Evolutionary conservation across 805 yeast species (phyloP).

Genomic region (Suhomyces xylopsoci): DNA sequence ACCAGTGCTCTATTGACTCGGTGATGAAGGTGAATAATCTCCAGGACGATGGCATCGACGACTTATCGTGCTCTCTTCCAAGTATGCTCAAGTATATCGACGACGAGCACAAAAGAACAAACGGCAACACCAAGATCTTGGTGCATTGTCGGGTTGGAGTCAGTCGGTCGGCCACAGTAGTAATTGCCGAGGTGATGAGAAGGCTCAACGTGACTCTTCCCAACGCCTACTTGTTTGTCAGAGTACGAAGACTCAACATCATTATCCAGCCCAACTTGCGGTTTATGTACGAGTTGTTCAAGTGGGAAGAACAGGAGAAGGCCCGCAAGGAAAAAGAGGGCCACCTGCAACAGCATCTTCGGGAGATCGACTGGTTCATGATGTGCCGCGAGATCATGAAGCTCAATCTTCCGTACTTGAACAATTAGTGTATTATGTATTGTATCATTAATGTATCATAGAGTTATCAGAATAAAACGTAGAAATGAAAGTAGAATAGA

Average conservation of each 20-base stretch:
- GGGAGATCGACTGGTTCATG: conserved; percentile 86
- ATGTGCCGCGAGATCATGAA: conserved; percentile 79
- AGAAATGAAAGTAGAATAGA: too few species aligned
- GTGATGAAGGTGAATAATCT: conserved; percentile 67
- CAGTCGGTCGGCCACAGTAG: conserved; percentile 90
- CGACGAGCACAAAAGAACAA: conserved; percentile 19
- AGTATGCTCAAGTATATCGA: conserved; percentile 67
- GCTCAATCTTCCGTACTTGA: conserved; percentile 67
- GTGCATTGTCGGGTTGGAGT: conserved; percentile 97
- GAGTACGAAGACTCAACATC: conserved; percentile 85
- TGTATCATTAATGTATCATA: neutral
- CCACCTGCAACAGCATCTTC: conserved; percentile 13
- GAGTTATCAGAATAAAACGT: neutral
- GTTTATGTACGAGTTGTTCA: conserved; percentile 85
- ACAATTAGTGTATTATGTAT: conserved; percentile 8
- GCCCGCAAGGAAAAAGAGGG: conserved; percentile 5
- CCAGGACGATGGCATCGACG: conserved; percentile 90
- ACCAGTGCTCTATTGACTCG: conserved; percentile 32
- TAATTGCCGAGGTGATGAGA: conserved; percentile 92
- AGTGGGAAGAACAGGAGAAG: conserved; percentile 41
- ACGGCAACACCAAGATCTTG: conserved; percentile 38
- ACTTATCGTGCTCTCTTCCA: conserved; percentile 59
- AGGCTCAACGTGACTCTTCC: conserved; percentile 64
- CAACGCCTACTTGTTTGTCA: conserved; percentile 80
- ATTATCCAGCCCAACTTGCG: conserved; percentile 92